These are phyloP conservation scores for Nepenthes mirabilis DNA, from an alignment of 148 eudicot species.

Conservation along the genomic window DNA sequence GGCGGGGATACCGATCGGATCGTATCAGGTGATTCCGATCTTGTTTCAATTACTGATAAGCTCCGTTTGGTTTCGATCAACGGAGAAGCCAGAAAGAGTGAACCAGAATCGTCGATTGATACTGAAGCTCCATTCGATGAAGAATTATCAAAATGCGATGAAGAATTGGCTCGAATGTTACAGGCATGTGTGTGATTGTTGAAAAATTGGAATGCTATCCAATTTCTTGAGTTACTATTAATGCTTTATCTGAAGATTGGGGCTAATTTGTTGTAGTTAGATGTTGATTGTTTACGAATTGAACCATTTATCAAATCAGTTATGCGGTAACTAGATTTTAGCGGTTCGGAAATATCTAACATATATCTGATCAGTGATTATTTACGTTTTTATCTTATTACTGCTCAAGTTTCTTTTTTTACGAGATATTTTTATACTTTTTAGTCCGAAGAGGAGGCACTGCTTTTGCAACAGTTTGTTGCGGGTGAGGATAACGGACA, in stretches of 20 bases:
- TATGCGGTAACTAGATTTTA: too few species aligned
- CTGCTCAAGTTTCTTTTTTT: neutral
- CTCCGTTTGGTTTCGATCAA: slow-evolving; percentile 45
- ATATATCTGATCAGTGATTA: neutral
- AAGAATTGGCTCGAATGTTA: slow-evolving; percentile 76
- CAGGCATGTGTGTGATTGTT: slow-evolving; percentile 33
- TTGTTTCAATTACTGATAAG: slow-evolving; percentile 40
- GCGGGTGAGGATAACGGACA: slow-evolving; percentile 29
- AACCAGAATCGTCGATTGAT: slow-evolving; percentile 12
- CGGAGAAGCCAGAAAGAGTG: slow-evolving; percentile 21
- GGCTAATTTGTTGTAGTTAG: too few species aligned
- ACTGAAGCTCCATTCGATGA: slow-evolving; percentile 9
- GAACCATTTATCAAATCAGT: too few species aligned
- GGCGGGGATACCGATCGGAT: slow-evolving; percentile 32
- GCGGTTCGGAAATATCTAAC: too few species aligned
- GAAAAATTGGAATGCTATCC: too few species aligned
- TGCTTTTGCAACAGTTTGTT: slow-evolving; percentile 66
- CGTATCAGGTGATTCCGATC: slow-evolving; percentile 54
- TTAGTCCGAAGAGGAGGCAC: slow-evolving; percentile 91
- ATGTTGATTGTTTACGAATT: too few species aligned
- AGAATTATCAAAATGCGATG: slow-evolving; percentile 44
- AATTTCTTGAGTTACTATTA: too few species aligned
- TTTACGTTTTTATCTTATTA: neutral
- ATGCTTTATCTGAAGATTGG: too few species aligned
- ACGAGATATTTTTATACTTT: slow-evolving; percentile 1